Evolutionary conservation across 2,329 filamentous ascomycete genomes (phyloP), one percentile per base, ranked within the genome.

Genomic region (Penicillium sp.): DNA sequence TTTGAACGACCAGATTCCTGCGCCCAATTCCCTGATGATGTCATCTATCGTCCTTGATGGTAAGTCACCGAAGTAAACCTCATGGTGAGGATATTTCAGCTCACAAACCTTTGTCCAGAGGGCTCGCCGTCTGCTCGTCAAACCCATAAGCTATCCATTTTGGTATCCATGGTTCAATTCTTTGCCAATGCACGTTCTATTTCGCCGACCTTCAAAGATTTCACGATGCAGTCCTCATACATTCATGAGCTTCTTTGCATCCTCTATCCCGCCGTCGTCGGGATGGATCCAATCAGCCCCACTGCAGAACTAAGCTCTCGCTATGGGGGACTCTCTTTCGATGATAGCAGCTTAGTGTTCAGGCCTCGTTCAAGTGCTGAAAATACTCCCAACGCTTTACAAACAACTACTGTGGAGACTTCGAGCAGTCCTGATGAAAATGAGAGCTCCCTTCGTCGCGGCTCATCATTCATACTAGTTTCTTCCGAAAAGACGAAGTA

Each of bases 391-490:
- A 82, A 84, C 0, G 83, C 90, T 22, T 77, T 95, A 13, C 78
- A 84, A 45, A 89, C 85, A 3, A 77, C 79, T 12, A 82, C 77
- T 4, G 73, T 77, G 63, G 32, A 75, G 64, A 36, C 66, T 63
- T 38, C 73, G 23, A 68, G 70, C 10, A 71, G 68, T 12, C 65
- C 51, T 8, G 54, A 60, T 16, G 56, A 65, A 26, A 62, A 73
- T 43, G 79, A 82, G 0, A 77, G 79, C 5, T 77, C 80, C 13
- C 71, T 93, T 16, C 79, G 82, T 22, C 80, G 89, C 51, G 83
- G 85, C 1, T 95, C 90, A 0, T 95, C 90, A 0, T 98, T 96
- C 59, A 81, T 96, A 18, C 75, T 98, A 1, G 73, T 98, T 14
- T 88, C 85, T 4, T 76, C 85, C 2, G 79, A 85, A 39, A 77